Percentiles rank a stretch among this genome's conserved stretches.
Conservation (phyloP, 768 basidiomycete genomes). For the Russula compacta region DNA sequence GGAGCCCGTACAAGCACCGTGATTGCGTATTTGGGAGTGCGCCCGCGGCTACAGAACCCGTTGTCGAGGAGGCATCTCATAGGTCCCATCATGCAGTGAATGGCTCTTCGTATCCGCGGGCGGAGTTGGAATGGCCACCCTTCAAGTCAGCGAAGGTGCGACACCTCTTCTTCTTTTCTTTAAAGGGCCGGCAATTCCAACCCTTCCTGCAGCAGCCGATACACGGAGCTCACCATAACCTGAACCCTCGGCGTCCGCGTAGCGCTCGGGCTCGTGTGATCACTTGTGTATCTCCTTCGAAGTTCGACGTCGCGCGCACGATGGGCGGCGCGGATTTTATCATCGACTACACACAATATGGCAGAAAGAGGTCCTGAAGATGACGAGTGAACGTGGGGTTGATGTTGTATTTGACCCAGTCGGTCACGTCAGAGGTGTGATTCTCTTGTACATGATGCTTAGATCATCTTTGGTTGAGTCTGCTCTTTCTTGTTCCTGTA, state of each 20-base stretch:
- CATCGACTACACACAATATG: conserved; percentile 66
- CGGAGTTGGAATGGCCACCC: conserved; percentile 86
- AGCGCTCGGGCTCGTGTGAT: conserved; percentile 94
- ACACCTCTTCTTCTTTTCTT: background rate
- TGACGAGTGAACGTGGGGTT: conserved; percentile 80
- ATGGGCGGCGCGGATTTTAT: conserved; percentile 77
- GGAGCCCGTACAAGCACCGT: conserved; percentile 70
- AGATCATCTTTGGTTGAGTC: background rate
- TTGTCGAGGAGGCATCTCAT: background rate
- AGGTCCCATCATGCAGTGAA: conserved; percentile 43
- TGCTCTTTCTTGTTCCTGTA: conserved; percentile 25
- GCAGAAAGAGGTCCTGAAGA: conserved; percentile 81
- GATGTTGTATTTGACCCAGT: conserved; percentile 86
- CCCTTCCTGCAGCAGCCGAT: too few species aligned
- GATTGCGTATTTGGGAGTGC: conserved; percentile 81
- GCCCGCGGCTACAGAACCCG: conserved; percentile 3
- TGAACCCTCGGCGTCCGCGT: background rate
- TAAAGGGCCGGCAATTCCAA: too few species aligned
- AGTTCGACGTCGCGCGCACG: conserved; percentile 68
- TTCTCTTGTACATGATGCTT: background rate
- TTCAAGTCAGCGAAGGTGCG: conserved; percentile 86
- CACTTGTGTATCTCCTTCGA: conserved; percentile 75
- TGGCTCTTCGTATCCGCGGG: conserved; percentile 94
- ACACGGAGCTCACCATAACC: background rate
- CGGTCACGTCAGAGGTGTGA: conserved; percentile 58